Evolutionary conservation across 306 rosid genomes (phyloP).

Genomic region (Quercus parvula): DNA sequence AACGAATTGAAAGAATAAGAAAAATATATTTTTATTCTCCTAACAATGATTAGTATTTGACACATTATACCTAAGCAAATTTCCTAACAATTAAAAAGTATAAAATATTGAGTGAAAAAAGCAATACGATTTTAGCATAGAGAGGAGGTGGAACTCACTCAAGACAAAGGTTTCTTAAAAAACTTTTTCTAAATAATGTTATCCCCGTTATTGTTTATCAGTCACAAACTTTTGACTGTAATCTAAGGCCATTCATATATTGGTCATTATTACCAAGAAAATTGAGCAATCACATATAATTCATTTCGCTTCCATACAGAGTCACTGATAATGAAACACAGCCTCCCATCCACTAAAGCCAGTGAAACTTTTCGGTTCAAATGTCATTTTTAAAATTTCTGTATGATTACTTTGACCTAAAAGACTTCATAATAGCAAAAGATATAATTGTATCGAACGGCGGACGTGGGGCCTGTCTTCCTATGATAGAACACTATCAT

Average conservation of each 20-base stretch:
- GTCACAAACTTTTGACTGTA: slow-evolving; percentile 15
- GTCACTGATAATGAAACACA: background rate
- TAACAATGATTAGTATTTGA: slow-evolving; percentile 17
- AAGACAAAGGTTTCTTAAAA: slow-evolving; percentile 2
- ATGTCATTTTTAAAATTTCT: slow-evolving; percentile 18
- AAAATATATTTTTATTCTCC: background rate
- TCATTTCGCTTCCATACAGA: slow-evolving; percentile 5
- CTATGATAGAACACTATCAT: slow-evolving; percentile 50
- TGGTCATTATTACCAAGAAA: slow-evolving; percentile 4
- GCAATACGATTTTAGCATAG: background rate
- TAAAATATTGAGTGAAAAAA: background rate
- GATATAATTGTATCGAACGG: slow-evolving; percentile 69
- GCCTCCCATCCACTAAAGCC: slow-evolving; percentile 33
- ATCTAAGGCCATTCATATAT: background rate
- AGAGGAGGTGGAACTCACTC: slow-evolving; percentile 9
- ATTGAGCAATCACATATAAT: slow-evolving; percentile 7
- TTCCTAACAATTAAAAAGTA: background rate
- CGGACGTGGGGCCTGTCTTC: slow-evolving; percentile 61
- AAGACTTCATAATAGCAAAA: slow-evolving; percentile 40
- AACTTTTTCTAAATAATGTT: slow-evolving; percentile 16
- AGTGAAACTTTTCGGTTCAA: slow-evolving; percentile 31
- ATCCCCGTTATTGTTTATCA: background rate
- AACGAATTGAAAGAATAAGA: background rate
- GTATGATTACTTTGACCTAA: slow-evolving; percentile 63
- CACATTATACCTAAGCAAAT: background rate